Conservation (phyloP, 805 yeast species). For the Debaryomyces maramus region DNA sequence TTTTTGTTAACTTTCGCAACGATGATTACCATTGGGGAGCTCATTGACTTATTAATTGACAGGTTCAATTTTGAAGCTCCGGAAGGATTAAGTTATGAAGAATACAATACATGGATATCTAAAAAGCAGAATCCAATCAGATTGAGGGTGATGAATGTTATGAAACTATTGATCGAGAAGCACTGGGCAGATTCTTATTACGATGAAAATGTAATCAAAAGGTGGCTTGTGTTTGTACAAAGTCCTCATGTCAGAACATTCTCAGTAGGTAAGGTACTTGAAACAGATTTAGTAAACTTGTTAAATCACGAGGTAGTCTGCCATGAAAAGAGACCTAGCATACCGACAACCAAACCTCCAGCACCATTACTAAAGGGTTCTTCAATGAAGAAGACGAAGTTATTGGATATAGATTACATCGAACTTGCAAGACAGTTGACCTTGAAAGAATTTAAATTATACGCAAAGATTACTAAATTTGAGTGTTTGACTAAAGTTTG, state of each 20-base stretch:
- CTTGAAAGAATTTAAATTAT: slow-evolving; percentile 68
- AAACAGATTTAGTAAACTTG: slow-evolving; percentile 23
- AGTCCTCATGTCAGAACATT: slow-evolving; percentile 22
- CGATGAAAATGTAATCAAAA: slow-evolving; percentile 40
- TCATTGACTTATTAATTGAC: slow-evolving; percentile 57
- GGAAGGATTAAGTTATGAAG: slow-evolving; percentile 81
- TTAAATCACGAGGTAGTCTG: slow-evolving; percentile 31
- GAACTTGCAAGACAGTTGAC: slow-evolving; percentile 87
- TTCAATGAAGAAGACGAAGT: slow-evolving; percentile 41
- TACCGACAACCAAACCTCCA: slow-evolving; percentile 34
- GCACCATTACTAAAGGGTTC: slow-evolving; percentile 41
- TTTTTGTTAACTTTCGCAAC: slow-evolving; percentile 76
- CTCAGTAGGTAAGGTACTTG: slow-evolving; percentile 29
- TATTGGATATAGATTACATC: slow-evolving; percentile 67
- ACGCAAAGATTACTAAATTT: slow-evolving; percentile 63
- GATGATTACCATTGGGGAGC: slow-evolving; percentile 64
- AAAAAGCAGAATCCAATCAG: slow-evolving; percentile 70
- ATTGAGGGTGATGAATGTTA: slow-evolving; percentile 60
- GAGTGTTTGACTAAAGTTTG: slow-evolving; percentile 79
- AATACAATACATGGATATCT: slow-evolving; percentile 73
- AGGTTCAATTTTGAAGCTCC: slow-evolving; percentile 78
- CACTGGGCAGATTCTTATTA: slow-evolving; percentile 69
- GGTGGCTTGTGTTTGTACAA: slow-evolving; percentile 34
- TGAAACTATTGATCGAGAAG: slow-evolving; percentile 64
- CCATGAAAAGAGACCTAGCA: slow-evolving; percentile 27